Evolutionary conservation across 768 basidiomycete genomes (phyloP).

Genomic region (Hygrophorus russula): DNA sequence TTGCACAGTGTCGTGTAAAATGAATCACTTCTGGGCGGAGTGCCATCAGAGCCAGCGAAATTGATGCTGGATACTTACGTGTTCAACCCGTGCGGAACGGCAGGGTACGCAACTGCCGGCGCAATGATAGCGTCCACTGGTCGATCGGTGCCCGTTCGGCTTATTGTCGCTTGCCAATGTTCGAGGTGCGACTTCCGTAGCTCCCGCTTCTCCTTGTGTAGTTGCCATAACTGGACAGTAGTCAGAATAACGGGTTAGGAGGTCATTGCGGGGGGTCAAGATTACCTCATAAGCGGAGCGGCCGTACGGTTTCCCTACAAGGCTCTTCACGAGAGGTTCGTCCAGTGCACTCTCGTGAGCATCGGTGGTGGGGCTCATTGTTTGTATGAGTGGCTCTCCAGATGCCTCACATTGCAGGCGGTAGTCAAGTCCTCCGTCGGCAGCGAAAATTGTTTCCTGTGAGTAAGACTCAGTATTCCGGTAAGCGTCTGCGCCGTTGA

Average conservation of each 20-base stretch:
- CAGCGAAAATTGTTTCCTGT: constrained; percentile 37
- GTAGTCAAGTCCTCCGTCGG: constrained; percentile 43
- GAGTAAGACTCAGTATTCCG: constrained; percentile 7
- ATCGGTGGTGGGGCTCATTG: constrained; percentile 31
- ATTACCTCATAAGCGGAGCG: constrained; percentile 32
- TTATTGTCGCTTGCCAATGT: constrained; percentile 45
- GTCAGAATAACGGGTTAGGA: background rate
- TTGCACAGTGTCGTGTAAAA: constrained; percentile 60
- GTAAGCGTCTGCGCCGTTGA: background rate
- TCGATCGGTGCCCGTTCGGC: constrained; percentile 47
- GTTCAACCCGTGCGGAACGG: constrained; percentile 52
- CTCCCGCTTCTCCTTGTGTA: constrained; percentile 38
- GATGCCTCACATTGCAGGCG: constrained; percentile 26
- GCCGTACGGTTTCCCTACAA: constrained; percentile 32
- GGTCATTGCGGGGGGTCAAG: constrained; percentile 10
- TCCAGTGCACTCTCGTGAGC: constrained; percentile 19
- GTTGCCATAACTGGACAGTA: constrained; percentile 44
- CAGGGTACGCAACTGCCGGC: constrained; percentile 47
- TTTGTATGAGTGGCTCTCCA: constrained; percentile 48
- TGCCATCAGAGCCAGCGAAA: background rate
- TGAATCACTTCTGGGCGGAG: constrained; percentile 25
- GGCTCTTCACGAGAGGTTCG: constrained; percentile 29
- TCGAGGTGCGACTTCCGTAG: constrained; percentile 51
- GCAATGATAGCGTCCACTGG: constrained; percentile 67
- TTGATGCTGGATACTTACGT: constrained; percentile 21